phyloP scores from a whole-genome alignment of 2,329 filamentous ascomycete genomes.

The Alternaria sp. region DNA sequence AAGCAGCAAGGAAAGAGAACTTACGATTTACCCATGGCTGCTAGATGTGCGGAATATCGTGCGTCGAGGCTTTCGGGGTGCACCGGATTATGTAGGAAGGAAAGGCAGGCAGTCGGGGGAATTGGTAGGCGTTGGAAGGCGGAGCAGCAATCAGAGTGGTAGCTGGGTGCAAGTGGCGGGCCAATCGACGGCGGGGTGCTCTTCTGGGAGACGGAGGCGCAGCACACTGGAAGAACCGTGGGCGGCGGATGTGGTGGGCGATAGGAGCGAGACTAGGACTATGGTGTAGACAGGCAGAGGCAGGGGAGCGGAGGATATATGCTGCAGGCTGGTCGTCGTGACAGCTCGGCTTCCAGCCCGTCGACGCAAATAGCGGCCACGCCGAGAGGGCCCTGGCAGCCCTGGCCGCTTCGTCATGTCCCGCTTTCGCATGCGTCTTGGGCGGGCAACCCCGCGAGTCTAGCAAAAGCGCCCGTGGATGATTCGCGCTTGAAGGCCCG shows the following conservation, averaged over 20 bases:
- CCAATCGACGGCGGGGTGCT: constrained; percentile 28
- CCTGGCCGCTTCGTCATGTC: constrained; percentile 12
- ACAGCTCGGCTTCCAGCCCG: constrained; percentile 11
- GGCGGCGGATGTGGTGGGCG: background rate
- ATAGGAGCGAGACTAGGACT: background rate
- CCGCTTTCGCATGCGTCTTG: constrained; percentile 3
- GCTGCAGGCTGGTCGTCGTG: constrained; percentile 3
- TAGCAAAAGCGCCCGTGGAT: constrained; percentile 5
- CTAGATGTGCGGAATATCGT: constrained; percentile 2
- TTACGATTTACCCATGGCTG: constrained; percentile 52
- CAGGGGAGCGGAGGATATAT: constrained; percentile 5
- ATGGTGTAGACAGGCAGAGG: background rate
- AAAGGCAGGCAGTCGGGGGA: constrained; percentile 22
- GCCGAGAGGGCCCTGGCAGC: constrained; percentile 9
- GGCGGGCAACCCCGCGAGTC: constrained; percentile 9
- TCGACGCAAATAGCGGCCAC: constrained; percentile 9
- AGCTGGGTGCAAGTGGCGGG: constrained; percentile 17
- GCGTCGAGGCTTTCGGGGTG: constrained; percentile 1
- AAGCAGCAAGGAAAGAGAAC: constrained; percentile 27
- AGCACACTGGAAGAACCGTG: constrained; percentile 1
- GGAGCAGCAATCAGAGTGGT: constrained; percentile 18
- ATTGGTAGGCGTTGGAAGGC: constrained; percentile 14
- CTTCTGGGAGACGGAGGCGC: constrained; percentile 4
- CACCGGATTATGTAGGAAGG: constrained; percentile 10
- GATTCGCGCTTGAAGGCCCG: constrained; percentile 1